Evolutionary conservation across 139 green algal species (phyloP).

Genomic region (Ettlia oleoabundans): DNA sequence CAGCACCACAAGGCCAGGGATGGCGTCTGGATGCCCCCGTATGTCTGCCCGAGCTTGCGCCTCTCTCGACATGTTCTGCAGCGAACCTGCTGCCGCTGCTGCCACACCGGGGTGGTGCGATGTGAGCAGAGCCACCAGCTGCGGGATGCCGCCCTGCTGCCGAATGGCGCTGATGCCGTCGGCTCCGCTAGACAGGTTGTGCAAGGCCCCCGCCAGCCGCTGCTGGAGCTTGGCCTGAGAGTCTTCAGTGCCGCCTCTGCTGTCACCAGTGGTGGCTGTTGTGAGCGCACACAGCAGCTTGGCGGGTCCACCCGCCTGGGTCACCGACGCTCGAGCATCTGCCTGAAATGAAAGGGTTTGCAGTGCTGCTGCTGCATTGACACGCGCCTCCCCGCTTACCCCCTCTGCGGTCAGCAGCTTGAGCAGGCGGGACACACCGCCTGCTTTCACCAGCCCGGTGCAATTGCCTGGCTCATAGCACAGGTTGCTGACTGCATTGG

Average conservation of each 20-base stretch:
- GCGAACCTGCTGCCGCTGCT: constrained; percentile 64
- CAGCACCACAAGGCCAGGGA: background rate
- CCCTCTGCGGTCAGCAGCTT: background rate
- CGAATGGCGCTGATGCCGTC: constrained; percentile 70
- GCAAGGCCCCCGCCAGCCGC: constrained; percentile 72
- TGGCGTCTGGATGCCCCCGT: background rate
- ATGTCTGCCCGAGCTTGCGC: constrained; percentile 53
- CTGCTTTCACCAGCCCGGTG: background rate
- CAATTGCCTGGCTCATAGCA: constrained; percentile 17
- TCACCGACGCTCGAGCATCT: background rate
- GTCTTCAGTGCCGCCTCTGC: background rate
- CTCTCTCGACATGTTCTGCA: constrained; percentile 82
- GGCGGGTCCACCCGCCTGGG: constrained; percentile 6
- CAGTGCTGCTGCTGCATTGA: constrained; percentile 22
- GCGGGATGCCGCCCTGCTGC: constrained; percentile 57
- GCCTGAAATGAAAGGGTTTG: constrained; percentile 24
- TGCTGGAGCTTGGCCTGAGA: constrained; percentile 48
- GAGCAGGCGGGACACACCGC: background rate
- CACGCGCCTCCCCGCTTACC: background rate
- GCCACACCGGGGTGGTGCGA: constrained; percentile 27
- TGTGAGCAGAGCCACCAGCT: constrained; percentile 62
- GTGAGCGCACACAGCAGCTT: background rate
- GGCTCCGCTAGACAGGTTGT: constrained; percentile 78
- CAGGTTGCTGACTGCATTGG: constrained; percentile 23
- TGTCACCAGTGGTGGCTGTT: background rate